A percentile compares a stretch with the other conserved stretches of the same genome.
Conservation (phyloP, 1,284 basidiomycete genomes). For the Ustilago sp. region DNA sequence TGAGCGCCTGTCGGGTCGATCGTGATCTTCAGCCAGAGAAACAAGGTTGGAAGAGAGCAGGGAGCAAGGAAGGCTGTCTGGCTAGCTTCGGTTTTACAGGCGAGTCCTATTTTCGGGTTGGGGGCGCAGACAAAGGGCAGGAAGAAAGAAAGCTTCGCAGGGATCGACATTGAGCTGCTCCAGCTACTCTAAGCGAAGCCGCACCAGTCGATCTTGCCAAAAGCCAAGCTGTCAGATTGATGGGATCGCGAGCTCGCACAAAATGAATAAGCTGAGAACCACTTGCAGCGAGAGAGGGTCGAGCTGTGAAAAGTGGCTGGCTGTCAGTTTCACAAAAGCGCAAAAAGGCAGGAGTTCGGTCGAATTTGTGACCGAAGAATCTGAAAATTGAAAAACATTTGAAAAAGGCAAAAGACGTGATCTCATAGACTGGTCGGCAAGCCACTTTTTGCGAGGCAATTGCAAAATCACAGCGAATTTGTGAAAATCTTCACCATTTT, state of each 20-base stretch:
- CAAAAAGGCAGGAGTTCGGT: constrained; percentile 9
- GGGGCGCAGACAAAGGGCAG: not conserved
- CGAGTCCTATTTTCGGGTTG: constrained; percentile 6
- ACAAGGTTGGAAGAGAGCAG: constrained; percentile 2
- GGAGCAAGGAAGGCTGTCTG: not conserved
- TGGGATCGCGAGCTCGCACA: constrained; percentile 17
- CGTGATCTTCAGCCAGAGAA: constrained; percentile 1
- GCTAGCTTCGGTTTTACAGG: not conserved
- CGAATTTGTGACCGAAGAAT: not conserved
- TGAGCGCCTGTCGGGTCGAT: constrained; percentile 3
- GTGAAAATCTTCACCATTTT: not conserved
- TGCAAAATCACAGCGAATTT: not conserved
- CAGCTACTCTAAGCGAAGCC: constrained; percentile 20
- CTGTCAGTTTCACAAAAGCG: not conserved
- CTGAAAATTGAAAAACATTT: not conserved
- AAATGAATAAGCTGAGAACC: constrained; percentile 1
- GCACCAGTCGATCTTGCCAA: constrained; percentile 17
- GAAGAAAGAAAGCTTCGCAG: constrained; percentile 7
- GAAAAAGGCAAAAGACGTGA: not conserved
- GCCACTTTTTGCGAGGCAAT: not conserved
- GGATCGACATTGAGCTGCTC: constrained; percentile 20
- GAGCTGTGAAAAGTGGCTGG: not conserved
- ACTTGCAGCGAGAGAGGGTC: not conserved
- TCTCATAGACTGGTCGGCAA: constrained; percentile 5
- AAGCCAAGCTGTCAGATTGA: constrained; percentile 9